phyloP scores from a whole-genome alignment of 2,329 filamentous ascomycete species.

The Lecanicillium sp. region DNA sequence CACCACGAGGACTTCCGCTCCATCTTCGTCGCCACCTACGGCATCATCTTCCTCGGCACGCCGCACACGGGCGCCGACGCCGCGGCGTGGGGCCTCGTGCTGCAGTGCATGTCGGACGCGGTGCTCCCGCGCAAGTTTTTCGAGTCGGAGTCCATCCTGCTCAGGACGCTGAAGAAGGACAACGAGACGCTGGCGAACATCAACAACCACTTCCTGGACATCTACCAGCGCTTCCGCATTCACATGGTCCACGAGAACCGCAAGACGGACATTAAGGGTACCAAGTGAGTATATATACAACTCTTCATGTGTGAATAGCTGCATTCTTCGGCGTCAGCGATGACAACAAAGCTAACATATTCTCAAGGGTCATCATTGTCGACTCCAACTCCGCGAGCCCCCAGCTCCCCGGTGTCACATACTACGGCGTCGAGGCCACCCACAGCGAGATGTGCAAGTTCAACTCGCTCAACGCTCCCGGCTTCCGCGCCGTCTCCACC shows the following conservation, averaged over 20 bases:
- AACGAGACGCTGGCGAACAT: conserved; percentile 71
- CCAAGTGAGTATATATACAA: conserved; percentile 40
- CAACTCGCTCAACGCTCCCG: conserved; percentile 55
- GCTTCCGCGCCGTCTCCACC: conserved; percentile 50
- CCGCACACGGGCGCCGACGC: conserved; percentile 66
- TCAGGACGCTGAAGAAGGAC: conserved; percentile 65
- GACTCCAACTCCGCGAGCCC: conserved; percentile 65
- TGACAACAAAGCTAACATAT: background rate
- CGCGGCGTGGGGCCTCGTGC: conserved; percentile 59
- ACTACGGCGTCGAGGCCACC: conserved; percentile 69
- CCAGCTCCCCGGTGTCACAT: conserved; percentile 61
- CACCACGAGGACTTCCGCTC: conserved; percentile 60
- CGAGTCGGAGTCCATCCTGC: conserved; percentile 60
- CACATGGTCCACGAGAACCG: conserved; percentile 73
- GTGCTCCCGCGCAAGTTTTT: conserved; percentile 61
- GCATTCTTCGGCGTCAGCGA: background rate
- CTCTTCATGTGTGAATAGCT: no score
- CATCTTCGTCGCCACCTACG: conserved; percentile 69
- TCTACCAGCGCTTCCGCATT: conserved; percentile 64
- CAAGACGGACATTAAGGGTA: conserved; percentile 62
- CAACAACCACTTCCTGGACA: conserved; percentile 65
- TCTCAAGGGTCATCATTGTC: conserved; percentile 52
- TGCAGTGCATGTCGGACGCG: conserved; percentile 62
- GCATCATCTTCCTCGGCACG: conserved; percentile 70
- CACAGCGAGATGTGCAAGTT: conserved; percentile 71